Evolutionary conservation across 805 yeast species (phyloP).

Genomic region (Candida ponderosae): DNA sequence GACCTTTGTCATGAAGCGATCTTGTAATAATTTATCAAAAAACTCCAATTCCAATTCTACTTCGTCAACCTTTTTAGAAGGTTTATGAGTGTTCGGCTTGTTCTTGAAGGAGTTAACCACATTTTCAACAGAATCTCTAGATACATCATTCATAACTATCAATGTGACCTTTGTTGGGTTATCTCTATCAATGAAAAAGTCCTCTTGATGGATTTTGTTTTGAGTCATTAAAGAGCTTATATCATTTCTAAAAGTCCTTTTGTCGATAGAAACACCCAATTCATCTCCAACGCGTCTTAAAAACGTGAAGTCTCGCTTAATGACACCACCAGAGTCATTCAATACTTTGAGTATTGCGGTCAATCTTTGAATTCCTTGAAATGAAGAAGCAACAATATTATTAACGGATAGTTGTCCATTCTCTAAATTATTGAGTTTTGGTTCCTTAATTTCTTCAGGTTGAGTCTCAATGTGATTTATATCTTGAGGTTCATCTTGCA

Average conservation of each 20-base stretch:
- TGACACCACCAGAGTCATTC: constrained; percentile 36
- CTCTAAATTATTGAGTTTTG: no score
- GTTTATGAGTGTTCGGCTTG: neutral
- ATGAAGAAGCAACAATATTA: constrained; percentile 31
- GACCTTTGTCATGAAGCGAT: constrained; percentile 5
- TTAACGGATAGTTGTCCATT: constrained; percentile 17
- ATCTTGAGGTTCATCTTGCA: no score
- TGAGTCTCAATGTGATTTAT: no score
- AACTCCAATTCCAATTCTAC: constrained; percentile 16
- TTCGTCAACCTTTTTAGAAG: constrained; percentile 6
- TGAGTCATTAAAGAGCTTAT: constrained; percentile 25
- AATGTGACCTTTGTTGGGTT: constrained; percentile 16
- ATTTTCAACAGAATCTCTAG: constrained; percentile 11
- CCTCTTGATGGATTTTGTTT: constrained; percentile 18
- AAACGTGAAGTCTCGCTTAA: constrained; percentile 33
- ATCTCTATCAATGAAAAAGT: constrained; percentile 16
- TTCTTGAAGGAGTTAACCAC: neutral
- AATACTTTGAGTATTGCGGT: constrained; percentile 34
- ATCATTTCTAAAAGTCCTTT: constrained; percentile 44
- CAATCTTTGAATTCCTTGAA: constrained; percentile 37
- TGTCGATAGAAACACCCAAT: constrained; percentile 41
- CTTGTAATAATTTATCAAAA: constrained; percentile 16
- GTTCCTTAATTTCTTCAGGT: no score
- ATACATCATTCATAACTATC: constrained; percentile 18
- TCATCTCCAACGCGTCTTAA: constrained; percentile 31